These are phyloP conservation scores for Polysphondylium violaceum DNA, from an alignment of 78 protist genomes.

Conservation along the genomic window DNA sequence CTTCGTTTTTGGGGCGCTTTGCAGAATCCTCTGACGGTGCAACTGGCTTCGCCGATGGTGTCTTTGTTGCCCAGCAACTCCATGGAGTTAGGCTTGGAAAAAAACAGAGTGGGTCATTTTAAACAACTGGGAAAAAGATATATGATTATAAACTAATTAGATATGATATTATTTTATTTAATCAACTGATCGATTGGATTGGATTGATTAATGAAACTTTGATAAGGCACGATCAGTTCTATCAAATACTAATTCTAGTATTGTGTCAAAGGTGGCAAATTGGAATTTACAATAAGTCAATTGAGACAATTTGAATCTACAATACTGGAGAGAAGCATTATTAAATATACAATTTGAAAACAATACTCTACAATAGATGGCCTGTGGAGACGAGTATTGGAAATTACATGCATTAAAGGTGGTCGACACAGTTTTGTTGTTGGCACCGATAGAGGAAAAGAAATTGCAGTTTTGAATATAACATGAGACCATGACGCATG, in stretches of 20 bases:
- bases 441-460: not conserved
- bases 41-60: too few species aligned
- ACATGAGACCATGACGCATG: not conserved
- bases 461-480: slow-evolving; percentile 14
- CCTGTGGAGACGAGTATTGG: not conserved
- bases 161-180: too few species aligned
- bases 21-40: too few species aligned
- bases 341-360: not conserved
- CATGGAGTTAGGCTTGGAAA: too few species aligned
- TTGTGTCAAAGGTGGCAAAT: not conserved
- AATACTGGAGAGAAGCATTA: slow-evolving; percentile 1
- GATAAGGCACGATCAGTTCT: too few species aligned
- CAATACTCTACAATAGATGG: not conserved
- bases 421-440: not conserved
- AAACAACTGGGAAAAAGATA: too few species aligned
- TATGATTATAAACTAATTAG: too few species aligned
- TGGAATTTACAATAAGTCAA: not conserved
- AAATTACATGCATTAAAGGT: not conserved
- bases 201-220: too few species aligned
- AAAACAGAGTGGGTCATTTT: too few species aligned
- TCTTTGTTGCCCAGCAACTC: too few species aligned
- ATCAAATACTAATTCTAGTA: slow-evolving; percentile 10
- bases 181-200: too few species aligned
- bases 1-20: too few species aligned
- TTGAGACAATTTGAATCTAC: slow-evolving; percentile 23